Evolutionary conservation across 2,329 filamentous ascomycete species (phyloP).

Genomic region (Cladophialophora bantiana): DNA sequence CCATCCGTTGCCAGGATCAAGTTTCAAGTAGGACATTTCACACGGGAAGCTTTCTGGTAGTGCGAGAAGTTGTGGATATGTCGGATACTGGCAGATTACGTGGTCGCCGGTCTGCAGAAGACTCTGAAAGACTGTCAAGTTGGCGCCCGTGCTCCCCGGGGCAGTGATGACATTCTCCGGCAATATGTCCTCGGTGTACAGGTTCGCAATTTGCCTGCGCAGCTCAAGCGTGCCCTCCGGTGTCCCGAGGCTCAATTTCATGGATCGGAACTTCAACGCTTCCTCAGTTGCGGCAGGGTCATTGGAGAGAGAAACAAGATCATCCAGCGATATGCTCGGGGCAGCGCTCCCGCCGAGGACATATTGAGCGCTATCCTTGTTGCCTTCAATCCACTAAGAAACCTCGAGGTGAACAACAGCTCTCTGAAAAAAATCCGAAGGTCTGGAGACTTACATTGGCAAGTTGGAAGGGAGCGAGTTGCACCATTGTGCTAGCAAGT

Average conservation of each 20-base stretch:
- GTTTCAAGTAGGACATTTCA: slow-evolving; percentile 77
- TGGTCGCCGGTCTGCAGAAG: slow-evolving; percentile 76
- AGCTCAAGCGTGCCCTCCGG: slow-evolving; percentile 41
- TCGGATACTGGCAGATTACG: slow-evolving; percentile 84
- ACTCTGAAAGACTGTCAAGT: slow-evolving; percentile 77
- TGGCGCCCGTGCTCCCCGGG: slow-evolving; percentile 81
- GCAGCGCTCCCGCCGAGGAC: slow-evolving; percentile 36
- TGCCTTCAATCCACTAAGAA: slow-evolving; percentile 30
- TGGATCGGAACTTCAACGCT: slow-evolving; percentile 32
- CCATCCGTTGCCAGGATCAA: slow-evolving; percentile 69
- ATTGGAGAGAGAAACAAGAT: slow-evolving; percentile 66
- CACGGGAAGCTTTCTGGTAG: slow-evolving; percentile 77
- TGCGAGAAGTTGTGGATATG: slow-evolving; percentile 83
- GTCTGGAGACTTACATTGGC: background rate
- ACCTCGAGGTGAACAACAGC: background rate
- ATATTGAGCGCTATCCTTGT: slow-evolving; percentile 24
- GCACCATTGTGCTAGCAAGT: background rate
- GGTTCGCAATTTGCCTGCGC: slow-evolving; percentile 42
- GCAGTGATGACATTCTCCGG: slow-evolving; percentile 77
- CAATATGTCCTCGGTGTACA: slow-evolving; percentile 43
- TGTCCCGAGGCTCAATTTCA: slow-evolving; percentile 39
- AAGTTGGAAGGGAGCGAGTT: background rate
- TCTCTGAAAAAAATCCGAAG: background rate
- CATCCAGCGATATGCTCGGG: slow-evolving; percentile 71
- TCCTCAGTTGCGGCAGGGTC: slow-evolving; percentile 42